These are phyloP conservation scores for Eremomyces bilateralis DNA, from an alignment of 495 filamentous ascomycete species.

Conservation along the genomic window DNA sequence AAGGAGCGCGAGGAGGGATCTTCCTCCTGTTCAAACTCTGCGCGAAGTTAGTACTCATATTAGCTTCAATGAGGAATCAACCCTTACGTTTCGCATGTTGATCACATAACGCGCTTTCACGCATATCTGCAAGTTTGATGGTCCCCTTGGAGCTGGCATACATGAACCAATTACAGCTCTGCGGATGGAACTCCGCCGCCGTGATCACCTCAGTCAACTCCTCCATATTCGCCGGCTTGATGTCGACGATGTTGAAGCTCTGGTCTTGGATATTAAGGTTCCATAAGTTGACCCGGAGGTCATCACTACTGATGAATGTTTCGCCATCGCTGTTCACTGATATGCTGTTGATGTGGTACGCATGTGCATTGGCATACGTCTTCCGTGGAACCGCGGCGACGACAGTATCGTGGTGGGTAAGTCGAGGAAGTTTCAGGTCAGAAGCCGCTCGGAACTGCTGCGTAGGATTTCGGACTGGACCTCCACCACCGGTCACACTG, in stretches of 20 bases:
- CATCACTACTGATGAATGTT: conserved; percentile 97
- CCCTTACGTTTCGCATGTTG: conserved; percentile 77
- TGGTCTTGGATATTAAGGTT: conserved; percentile 98
- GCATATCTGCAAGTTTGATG: conserved; percentile 97
- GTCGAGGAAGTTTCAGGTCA: conserved; percentile 73
- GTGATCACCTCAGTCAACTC: conserved; percentile 98
- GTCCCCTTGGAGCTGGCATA: conserved; percentile 98
- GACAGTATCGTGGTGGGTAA: conserved; percentile 96
- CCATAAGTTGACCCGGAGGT: conserved; percentile 94
- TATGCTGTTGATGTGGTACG: conserved; percentile 99
- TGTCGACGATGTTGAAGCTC: conserved; percentile 99
- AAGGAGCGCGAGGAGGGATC: conserved; percentile 97
- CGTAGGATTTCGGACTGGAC: conserved; percentile 43
- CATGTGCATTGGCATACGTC: conserved; percentile 95
- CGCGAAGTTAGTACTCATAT: conserved; percentile 4
- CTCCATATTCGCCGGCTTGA: conserved; percentile 99
- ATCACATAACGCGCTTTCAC: conserved; percentile 87
- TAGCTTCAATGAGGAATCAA: background rate
- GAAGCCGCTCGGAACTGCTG: conserved; percentile 57
- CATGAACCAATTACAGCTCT: conserved; percentile 99
- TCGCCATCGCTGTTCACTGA: conserved; percentile 98
- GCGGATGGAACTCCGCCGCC: conserved; percentile 90
- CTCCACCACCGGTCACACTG: conserved; percentile 50
- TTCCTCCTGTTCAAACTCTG: conserved; percentile 98
- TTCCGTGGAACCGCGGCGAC: conserved; percentile 88